phyloP scores from a whole-genome alignment of 331 rosid genomes.

The Arachis monticola region DNA sequence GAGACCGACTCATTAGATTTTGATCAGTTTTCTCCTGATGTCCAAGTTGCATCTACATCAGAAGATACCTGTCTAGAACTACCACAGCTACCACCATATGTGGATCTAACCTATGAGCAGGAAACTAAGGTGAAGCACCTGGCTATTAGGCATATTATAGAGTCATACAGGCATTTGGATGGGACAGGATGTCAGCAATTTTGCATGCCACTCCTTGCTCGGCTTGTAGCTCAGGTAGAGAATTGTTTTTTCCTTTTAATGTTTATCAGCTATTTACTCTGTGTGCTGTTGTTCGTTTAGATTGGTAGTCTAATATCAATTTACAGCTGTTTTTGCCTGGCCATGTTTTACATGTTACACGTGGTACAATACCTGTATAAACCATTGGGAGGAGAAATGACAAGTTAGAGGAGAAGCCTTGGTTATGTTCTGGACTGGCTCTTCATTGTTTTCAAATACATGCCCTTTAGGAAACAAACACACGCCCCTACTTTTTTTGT shows the following conservation, averaged over 20 bases:
- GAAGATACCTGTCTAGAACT: constrained; percentile 83
- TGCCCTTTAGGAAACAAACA: not conserved
- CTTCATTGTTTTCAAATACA: not conserved
- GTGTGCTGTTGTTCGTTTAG: constrained; percentile 9
- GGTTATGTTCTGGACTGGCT: constrained; percentile 23
- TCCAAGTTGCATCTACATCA: constrained; percentile 56
- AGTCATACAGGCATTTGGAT: constrained; percentile 63
- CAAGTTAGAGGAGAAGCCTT: constrained; percentile 9
- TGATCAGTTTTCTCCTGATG: constrained; percentile 67
- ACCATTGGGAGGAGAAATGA: too few relatives aligned
- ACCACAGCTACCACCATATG: constrained; percentile 77
- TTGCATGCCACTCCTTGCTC: constrained; percentile 84
- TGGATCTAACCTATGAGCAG: constrained; percentile 79
- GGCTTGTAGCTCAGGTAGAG: constrained; percentile 93
- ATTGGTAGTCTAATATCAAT: constrained; percentile 21
- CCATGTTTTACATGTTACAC: constrained; percentile 34
- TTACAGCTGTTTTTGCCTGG: constrained; percentile 23
- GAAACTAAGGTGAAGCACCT: constrained; percentile 60
- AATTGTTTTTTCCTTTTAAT: constrained; percentile 25
- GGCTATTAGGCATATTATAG: constrained; percentile 75
- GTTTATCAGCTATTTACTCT: constrained; percentile 10
- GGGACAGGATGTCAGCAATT: constrained; percentile 72
- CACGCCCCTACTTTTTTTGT: not conserved
- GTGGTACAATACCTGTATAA: not conserved
- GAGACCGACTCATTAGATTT: constrained; percentile 66